Base-by-base conservation (phyloP, 108 stramenopile species). In the Mayamaea pseudoterrestris region DNA sequence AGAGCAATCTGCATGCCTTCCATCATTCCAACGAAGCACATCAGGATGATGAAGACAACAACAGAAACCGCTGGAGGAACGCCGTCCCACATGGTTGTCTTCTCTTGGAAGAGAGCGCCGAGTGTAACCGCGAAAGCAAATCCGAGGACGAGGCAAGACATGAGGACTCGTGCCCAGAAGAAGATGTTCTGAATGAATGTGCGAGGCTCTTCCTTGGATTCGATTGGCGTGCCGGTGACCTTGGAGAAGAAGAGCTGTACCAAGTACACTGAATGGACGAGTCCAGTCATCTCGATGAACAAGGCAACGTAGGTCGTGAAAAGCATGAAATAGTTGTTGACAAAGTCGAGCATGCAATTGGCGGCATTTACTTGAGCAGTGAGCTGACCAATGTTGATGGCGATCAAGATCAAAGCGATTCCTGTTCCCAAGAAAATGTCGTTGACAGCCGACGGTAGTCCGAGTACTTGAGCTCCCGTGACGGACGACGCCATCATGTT, bases 1-100 rank as follows among this genome's bases (percentile, higher is more conserved):
- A 71, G 25, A 18, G 77, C 72, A 60, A 79, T 74, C 43, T 79
- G 77, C 44, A 74, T 63, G 16, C 69, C 72, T 47, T 79, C 77
- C 68, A 79, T 58, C 29, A 71, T 57, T 0, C 77, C 77, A 2
- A 63, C 62, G 20, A 79, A 30, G 25, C 43, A 11, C 60, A 71
- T 41, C 14, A 79, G 44, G 21, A 68, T 26, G 0, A 73, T 48
- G 8, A 74, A 61, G 17, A 64, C n/a, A 22, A 71, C 18, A 23
- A 79, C 40, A 13, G 69, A 63, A 0, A 64, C 66, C 1, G 30
- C 5, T 0, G 17, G 9, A 5, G 69, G 69, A 30, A 69, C 44
- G 12, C 58, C 56, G 2, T 57, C 45, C 40, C 61, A 57, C 42
- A 74, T 62, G 11, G 66, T 65, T 1, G 73, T 74, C 9, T 74